Conservation (phyloP, 78 protist genomes). For the Dictyostelium intermedium region DNA sequence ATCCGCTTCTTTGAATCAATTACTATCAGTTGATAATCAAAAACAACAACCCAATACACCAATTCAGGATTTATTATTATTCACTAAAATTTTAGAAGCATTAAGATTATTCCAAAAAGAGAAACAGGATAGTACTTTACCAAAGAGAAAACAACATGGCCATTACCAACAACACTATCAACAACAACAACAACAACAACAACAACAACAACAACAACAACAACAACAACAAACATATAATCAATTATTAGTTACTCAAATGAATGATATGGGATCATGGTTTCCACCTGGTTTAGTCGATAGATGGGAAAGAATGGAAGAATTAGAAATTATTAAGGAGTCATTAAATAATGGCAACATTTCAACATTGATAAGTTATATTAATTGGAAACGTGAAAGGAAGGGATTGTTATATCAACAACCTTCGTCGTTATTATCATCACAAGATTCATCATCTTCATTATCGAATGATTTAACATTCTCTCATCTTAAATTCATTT, state of each 20-base stretch:
- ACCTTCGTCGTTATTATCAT: neutral
- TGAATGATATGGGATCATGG: conserved; percentile 59
- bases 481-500: conserved; percentile 30
- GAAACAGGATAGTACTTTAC: conserved; percentile 5
- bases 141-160: neutral
- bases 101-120: conserved; percentile 63
- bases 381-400: conserved; percentile 68
- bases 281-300: conserved; percentile 14
- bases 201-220: neutral
- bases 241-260: neutral
- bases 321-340: conserved; percentile 52
- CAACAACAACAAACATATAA: neutral
- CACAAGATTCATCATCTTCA: neutral
- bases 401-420: neutral
- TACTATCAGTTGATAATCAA: neutral
- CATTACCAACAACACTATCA: neutral
- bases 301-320: conserved; percentile 73
- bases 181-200: neutral
- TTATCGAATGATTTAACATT: neutral
- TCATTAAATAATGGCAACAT: conserved; percentile 26
- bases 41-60: conserved; percentile 26
- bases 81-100: conserved; percentile 64
- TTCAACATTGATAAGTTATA: conserved; percentile 34
- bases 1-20: neutral
- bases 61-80: conserved; percentile 53